Base-by-base conservation (phyloP, 306 rosid genomes). In the Phaseolus lunatus region DNA sequence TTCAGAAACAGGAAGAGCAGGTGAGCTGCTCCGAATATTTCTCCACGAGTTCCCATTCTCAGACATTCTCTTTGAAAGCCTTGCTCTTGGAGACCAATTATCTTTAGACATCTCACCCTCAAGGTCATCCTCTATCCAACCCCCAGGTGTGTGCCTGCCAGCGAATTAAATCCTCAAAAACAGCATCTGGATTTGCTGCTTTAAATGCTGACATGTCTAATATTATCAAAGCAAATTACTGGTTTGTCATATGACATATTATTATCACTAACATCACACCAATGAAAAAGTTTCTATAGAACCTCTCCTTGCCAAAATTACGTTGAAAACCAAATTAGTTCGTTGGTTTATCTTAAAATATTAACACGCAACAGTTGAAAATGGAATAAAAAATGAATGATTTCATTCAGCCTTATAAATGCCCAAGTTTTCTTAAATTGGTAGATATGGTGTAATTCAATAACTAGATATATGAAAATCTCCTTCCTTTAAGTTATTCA, bases 101-200 rank as follows among this genome's bases (percentile, higher is more conserved):
- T 80, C 78, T 78, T 85, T 80, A 8, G 82, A 71, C 57, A 47
- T 79, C 81, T 76, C 82, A 35, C 7, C 43, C 37, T 48, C 76
- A 45, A 35, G 74, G 48, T 73, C 80, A 85, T 45, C 80, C 47
- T 72, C 85, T 80, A 84, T 86, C 97, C 96, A 90, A 84, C 90
- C 97, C 61, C 89, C 88, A 26, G 96, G 97, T 75, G 97, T 90
- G 82, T 90, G 96, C 96, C 97, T 90, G 96, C 96, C 97, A 90
- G 70, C 97, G 83, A 76, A 90, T 88, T 78, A 92, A 92, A 85
- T 92, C 96, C 88, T 88, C 97, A 62, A 90, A 90, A 74, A 88
- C 84, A 71, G 93, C 90, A 48, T 86, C 93, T 43, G 97, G 93
- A 83, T 92, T 92, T 70, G 96, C 97, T 15, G 93, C 93, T 87